Evolutionary conservation across 345 rosid species (phyloP), one percentile per base, ranked within the genome.

Genomic region (Pugionium dolabratum): DNA sequence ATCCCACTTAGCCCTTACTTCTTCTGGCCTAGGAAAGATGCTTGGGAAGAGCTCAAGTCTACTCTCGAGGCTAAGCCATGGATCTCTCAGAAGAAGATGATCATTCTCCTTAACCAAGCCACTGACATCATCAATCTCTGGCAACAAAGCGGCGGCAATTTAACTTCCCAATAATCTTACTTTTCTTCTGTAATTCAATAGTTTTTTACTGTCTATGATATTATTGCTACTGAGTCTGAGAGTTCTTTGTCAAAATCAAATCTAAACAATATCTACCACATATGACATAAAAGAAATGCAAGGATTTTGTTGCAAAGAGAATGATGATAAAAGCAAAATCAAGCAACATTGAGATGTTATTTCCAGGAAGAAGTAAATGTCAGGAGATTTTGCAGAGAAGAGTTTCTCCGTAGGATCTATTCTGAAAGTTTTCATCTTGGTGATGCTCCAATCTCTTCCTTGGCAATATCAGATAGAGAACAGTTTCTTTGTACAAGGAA

Each of bases 11-110:
- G 92, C 57, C 92, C 90, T 6, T 88, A 86, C 69, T 88, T 81
- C 69, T 88, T 88, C 62, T 88, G 96, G 92, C 96, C 90, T 0
- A 84, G 90, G 43, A 88, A 86, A 70, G 92, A 88, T 76, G 96
- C 90, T 5, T 88, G 96, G 96, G 92, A 88, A 73, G 96, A 88
- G 78, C 90, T 88, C 4, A 86, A 83, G 78, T 36, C 90, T 32
- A 76, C 84, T 41, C 78, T 88, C 31, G 92, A 88, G 79, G 82
- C 83, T 11, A 88, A 86, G 56, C 88, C 90, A 11, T 88, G 96
- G 92, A 75, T 86, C 57, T 88, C 92, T 59, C 91, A 84, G 79
- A 88, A 86, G 83, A 84, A 78, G 81, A 83, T 84, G 86, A 86
- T 88, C 30, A 83, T 88, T 62, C 85, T 88, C 45, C 92, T 86